Conservation (phyloP, 1,284 basidiomycete genomes). For the Leucoagaricus sp. region DNA sequence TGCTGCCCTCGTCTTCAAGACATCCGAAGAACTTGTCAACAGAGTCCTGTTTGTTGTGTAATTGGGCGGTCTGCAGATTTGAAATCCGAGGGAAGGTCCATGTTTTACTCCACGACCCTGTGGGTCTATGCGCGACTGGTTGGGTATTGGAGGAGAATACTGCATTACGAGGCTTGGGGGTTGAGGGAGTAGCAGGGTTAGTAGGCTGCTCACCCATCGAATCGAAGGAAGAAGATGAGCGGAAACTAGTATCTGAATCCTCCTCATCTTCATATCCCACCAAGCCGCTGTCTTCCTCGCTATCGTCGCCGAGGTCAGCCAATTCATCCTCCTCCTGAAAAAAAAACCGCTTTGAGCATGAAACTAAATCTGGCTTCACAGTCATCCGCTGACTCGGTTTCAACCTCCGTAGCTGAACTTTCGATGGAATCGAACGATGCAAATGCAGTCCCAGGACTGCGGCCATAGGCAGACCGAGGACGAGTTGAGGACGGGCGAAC, state of each 20-base stretch:
- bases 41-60: constrained; percentile 35
- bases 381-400: constrained; percentile 55
- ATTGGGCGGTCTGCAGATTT: constrained; percentile 22
- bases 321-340: constrained; percentile 45
- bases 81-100: constrained; percentile 69
- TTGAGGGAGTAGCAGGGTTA: constrained; percentile 31
- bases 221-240: constrained; percentile 59
- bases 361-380: constrained; percentile 35
- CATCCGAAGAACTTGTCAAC: constrained; percentile 77
- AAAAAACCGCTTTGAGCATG: constrained; percentile 59
- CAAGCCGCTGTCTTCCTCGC: constrained; percentile 56
- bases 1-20: constrained; percentile 50
- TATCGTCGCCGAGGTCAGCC: constrained; percentile 33
- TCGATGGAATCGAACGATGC: constrained; percentile 62
- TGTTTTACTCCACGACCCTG: constrained; percentile 56
- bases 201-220: constrained; percentile 52
- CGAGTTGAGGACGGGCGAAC: background rate
- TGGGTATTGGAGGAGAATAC: constrained; percentile 22
- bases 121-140: constrained; percentile 34
- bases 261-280: constrained; percentile 72
- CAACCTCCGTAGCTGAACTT: constrained; percentile 64
- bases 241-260: constrained; percentile 54
- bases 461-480: constrained; percentile 25
- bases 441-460: constrained; percentile 51
- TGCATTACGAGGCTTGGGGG: constrained; percentile 5